Evolutionary conservation across 352 stramenopile species (phyloP).

Genomic region (Sclerospora graminicola): DNA sequence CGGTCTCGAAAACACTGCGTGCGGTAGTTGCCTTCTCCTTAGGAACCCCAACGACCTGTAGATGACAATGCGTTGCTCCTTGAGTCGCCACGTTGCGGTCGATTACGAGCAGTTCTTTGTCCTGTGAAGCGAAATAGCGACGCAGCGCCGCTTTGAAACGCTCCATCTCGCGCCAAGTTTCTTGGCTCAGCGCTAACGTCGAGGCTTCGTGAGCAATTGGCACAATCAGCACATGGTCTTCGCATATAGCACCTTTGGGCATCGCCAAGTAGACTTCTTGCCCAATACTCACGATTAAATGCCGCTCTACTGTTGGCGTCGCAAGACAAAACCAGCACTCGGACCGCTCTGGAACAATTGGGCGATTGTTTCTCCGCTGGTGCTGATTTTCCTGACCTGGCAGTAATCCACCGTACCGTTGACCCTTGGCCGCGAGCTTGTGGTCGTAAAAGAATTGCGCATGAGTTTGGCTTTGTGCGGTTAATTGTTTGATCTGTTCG

Average conservation of each 20-base stretch:
- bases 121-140: constrained; percentile 49
- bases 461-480: constrained; percentile 24
- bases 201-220: constrained; percentile 66
- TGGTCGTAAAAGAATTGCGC: constrained; percentile 76
- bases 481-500: constrained; percentile 59
- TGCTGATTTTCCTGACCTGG: constrained; percentile 14
- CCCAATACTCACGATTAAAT: constrained; percentile 78
- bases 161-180: constrained; percentile 42
- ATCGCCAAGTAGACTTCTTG: constrained; percentile 72
- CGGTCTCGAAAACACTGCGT: constrained; percentile 39
- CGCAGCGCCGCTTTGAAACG: constrained; percentile 53
- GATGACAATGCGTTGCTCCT: constrained; percentile 61
- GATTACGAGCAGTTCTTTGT: constrained; percentile 65
- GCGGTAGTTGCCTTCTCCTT: constrained; percentile 26
- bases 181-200: constrained; percentile 33
- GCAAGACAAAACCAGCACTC: constrained; percentile 83
- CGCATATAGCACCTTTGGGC: constrained; percentile 70
- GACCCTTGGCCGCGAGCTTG: constrained; percentile 39
- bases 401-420: constrained; percentile 33
- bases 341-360: constrained; percentile 37
- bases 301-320: constrained; percentile 62
- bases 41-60: constrained; percentile 63
- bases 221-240: constrained; percentile 68
- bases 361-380: constrained; percentile 17
- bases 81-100: constrained; percentile 71